A percentile compares a stretch with the other conserved stretches of the same genome.
Conservation (phyloP, 2,329 filamentous ascomycete genomes). For the Dothideomycetes sp. region DNA sequence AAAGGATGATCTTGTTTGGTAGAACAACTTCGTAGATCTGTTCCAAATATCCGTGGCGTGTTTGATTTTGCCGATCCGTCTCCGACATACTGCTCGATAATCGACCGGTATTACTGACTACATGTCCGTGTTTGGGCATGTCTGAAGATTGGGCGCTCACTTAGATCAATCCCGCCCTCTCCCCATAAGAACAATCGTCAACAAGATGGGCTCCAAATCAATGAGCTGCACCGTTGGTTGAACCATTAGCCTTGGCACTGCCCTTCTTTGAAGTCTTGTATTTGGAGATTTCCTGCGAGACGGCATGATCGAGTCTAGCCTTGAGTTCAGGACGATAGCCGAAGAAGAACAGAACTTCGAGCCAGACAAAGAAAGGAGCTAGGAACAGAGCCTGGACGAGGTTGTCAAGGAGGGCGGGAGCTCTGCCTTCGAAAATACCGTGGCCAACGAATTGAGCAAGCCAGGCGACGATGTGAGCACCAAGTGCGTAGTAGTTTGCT, state of each 20-base stretch:
- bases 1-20: too few species aligned
- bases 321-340: constrained; percentile 87
- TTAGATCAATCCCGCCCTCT: too few species aligned
- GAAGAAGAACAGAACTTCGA: constrained; percentile 81
- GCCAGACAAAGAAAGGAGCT: constrained; percentile 94
- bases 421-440: constrained; percentile 76
- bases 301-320: constrained; percentile 65
- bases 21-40: too few species aligned
- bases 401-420: constrained; percentile 85
- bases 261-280: constrained; percentile 49
- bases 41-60: too few species aligned
- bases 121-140: too few species aligned
- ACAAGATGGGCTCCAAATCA: neutral
- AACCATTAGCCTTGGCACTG: constrained; percentile 18
- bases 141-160: too few species aligned
- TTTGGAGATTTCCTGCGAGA: constrained; percentile 68
- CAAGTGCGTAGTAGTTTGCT: constrained; percentile 57
- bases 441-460: constrained; percentile 86
- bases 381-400: constrained; percentile 84
- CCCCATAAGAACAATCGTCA: too few species aligned
- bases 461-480: constrained; percentile 68
- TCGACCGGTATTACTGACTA: too few species aligned
- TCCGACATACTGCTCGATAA: too few species aligned
- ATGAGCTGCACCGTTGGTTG: constrained; percentile 15
- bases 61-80: too few species aligned